phyloP scores from a whole-genome alignment of 768 basidiomycete species.

The Leccinum rimulosum region DNA sequence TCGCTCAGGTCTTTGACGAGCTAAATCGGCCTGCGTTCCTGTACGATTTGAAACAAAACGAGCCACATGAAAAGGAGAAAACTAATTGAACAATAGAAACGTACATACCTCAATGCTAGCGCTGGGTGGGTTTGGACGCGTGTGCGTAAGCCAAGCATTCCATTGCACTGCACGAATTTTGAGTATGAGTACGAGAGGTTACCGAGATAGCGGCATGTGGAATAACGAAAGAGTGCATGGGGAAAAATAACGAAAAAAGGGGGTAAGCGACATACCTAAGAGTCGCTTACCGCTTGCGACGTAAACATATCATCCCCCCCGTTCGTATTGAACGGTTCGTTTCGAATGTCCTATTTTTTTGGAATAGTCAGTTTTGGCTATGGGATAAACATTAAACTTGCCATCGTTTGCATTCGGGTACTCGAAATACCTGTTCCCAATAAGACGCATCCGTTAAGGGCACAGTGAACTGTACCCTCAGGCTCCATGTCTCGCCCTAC shows the following conservation, averaged over 20 bases:
- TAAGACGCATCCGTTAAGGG: slow-evolving; percentile 1
- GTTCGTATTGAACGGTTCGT: slow-evolving; percentile 59
- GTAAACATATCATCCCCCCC: slow-evolving; percentile 54
- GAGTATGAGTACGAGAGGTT: background rate
- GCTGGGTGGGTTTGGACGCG: slow-evolving; percentile 54
- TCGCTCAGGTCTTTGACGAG: slow-evolving; percentile 34
- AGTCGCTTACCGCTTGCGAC: slow-evolving; percentile 57
- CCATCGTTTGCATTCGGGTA: slow-evolving; percentile 35
- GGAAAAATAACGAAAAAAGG: slow-evolving; percentile 1
- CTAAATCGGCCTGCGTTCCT: slow-evolving; percentile 59
- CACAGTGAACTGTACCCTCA: too few relatives aligned
- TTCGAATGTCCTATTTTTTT: slow-evolving; percentile 44
- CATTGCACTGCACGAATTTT: slow-evolving; percentile 57
- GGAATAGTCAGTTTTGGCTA: background rate
- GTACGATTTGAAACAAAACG: background rate
- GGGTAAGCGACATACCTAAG: slow-evolving; percentile 40
- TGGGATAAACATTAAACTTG: slow-evolving; percentile 22
- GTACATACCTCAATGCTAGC: slow-evolving; percentile 46
- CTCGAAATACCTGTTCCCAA: slow-evolving; percentile 65
- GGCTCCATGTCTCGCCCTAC: slow-evolving; percentile 52
- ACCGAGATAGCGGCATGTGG: background rate
- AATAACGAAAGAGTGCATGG: background rate
- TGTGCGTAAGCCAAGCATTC: slow-evolving; percentile 73
- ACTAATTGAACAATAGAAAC: slow-evolving; percentile 10
- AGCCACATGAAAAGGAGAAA: background rate